Percentiles rank a stretch among this genome's conserved stretches.
phyloP scores from a whole-genome alignment of 2,329 filamentous ascomycete genomes.

The Exophiala sp. region DNA sequence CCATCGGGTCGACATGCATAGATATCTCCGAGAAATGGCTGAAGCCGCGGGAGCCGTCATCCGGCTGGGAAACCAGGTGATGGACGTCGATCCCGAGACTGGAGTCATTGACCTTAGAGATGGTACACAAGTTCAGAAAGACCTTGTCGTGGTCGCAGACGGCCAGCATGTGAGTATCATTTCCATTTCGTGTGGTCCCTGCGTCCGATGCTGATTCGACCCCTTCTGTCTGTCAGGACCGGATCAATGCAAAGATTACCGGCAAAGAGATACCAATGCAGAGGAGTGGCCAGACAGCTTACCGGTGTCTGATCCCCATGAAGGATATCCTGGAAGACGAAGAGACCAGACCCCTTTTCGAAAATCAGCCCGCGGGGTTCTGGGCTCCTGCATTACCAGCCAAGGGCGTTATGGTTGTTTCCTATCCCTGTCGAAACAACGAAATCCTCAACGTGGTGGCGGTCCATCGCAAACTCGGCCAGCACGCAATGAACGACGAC shows the following conservation, averaged over 20 bases:
- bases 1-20: constrained; percentile 42
- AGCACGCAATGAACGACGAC: constrained; percentile 22
- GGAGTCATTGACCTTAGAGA: constrained; percentile 32
- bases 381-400: constrained; percentile 28
- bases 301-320: constrained; percentile 29
- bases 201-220: constrained; percentile 1
- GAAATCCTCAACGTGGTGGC: constrained; percentile 27
- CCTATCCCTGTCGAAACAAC: constrained; percentile 28
- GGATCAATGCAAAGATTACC: constrained; percentile 26
- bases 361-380: constrained; percentile 26
- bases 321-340: constrained; percentile 27
- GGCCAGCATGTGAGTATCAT: constrained; percentile 29
- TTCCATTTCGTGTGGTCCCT: constrained; percentile 14
- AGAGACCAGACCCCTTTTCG: constrained; percentile 24
- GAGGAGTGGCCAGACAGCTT: constrained; percentile 27
- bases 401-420: constrained; percentile 29
- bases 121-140: constrained; percentile 31
- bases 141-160: constrained; percentile 38
- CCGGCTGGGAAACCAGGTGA: constrained; percentile 30
- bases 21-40: constrained; percentile 34
- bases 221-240: constrained; percentile 17
- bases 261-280: constrained; percentile 27
- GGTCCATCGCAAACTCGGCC: constrained; percentile 24
- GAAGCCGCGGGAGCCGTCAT: constrained; percentile 28
- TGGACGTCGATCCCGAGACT: constrained; percentile 27